These are phyloP conservation scores for Agrostemma githago DNA, from an alignment of 148 eudicot genomes.

Conservation along the genomic window DNA sequence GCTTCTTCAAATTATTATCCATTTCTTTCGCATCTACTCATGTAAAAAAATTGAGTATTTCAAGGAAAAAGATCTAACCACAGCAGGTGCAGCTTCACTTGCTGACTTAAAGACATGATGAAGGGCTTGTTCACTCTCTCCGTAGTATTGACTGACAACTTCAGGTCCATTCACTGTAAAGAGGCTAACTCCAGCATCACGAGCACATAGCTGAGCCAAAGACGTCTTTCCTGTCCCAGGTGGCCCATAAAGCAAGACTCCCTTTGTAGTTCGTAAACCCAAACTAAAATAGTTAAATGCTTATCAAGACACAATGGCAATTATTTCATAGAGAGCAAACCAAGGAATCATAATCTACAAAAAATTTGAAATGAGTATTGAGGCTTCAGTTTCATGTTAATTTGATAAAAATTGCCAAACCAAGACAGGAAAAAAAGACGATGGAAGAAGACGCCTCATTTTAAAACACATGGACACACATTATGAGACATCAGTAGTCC, in stretches of 20 bases:
- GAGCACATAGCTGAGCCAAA: constrained; percentile 69
- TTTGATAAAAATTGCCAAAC: too few species aligned
- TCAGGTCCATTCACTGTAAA: constrained; percentile 89
- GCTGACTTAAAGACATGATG: constrained; percentile 74
- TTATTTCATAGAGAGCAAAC: constrained; percentile 2
- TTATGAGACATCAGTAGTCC: background rate
- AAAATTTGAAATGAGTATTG: too few species aligned
- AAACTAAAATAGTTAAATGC: constrained; percentile 48
- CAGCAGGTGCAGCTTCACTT: constrained; percentile 68
- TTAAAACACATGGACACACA: too few species aligned
- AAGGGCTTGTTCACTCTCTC: constrained; percentile 88
- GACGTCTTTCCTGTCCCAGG: constrained; percentile 97
- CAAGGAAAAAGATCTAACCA: constrained; percentile 51
- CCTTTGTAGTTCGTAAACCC: constrained; percentile 81
- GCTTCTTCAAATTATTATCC: background rate
- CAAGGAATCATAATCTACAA: background rate
- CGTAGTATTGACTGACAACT: constrained; percentile 67
- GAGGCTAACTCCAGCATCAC: constrained; percentile 69
- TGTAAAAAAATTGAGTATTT: background rate
- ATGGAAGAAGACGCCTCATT: too few species aligned
- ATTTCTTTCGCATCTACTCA: background rate
- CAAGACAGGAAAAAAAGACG: too few species aligned
- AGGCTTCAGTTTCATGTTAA: too few species aligned
- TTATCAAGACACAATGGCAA: constrained; percentile 23
- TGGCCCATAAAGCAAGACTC: constrained; percentile 97